phyloP scores from a whole-genome alignment of 345 rosid species.

The Jatropha curcas region DNA sequence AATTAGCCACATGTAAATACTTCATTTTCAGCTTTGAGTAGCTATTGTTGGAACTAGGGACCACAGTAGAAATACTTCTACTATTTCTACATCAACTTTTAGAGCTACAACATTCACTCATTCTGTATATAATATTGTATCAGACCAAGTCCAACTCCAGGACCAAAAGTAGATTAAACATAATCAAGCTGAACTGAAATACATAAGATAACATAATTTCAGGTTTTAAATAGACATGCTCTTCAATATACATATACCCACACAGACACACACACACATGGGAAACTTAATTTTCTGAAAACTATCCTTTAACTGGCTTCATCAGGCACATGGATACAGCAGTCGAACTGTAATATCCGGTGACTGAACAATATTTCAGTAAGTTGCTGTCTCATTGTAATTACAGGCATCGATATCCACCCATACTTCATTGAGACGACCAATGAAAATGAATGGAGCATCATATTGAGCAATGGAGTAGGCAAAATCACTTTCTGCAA shows the following conservation, averaged over 20 bases:
- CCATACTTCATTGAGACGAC: conserved; percentile 69
- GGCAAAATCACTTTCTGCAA: conserved; percentile 37
- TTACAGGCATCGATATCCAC: conserved; percentile 45
- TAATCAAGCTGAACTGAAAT: not conserved
- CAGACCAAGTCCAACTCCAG: not conserved
- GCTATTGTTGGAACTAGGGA: too few relatives aligned
- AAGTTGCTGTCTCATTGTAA: conserved; percentile 33
- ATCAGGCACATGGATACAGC: not conserved
- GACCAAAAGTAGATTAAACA: not conserved
- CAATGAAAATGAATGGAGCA: conserved; percentile 55
- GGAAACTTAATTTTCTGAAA: not conserved
- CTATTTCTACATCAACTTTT: too few relatives aligned
- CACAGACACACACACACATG: not conserved
- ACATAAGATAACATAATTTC: not conserved
- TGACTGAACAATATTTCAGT: conserved; percentile 25
- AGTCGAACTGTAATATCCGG: not conserved
- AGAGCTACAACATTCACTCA: too few relatives aligned
- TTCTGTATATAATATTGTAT: too few relatives aligned
- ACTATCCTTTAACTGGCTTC: not conserved
- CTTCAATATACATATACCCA: not conserved
- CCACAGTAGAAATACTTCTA: too few relatives aligned
- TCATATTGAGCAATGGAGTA: conserved; percentile 69
- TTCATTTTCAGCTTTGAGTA: too few relatives aligned
- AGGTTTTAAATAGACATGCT: not conserved
- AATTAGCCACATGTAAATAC: too few relatives aligned